Percentiles rank a stretch among this genome's conserved stretches.
phyloP scores from a whole-genome alignment of 352 stramenopile species.

The Globisporangium takayamanum region DNA sequence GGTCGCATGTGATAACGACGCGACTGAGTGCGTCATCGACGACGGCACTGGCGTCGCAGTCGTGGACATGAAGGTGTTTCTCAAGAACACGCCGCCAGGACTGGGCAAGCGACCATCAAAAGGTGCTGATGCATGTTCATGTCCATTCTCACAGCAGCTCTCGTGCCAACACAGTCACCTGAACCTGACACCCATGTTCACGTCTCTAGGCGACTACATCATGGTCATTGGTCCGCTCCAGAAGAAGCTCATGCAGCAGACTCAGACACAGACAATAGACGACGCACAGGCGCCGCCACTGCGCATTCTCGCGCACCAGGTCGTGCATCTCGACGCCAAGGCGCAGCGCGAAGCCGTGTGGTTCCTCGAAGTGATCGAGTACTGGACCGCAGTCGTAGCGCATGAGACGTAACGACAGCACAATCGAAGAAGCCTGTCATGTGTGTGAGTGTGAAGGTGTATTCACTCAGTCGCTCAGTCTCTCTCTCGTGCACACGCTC shows the following conservation, averaged over 20 bases:
- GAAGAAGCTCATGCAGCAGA: slow-evolving; percentile 21
- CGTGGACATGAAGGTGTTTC: slow-evolving; percentile 56
- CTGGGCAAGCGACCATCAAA: slow-evolving; percentile 29
- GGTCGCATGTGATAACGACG: slow-evolving; percentile 26
- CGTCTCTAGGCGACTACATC: slow-evolving; percentile 47
- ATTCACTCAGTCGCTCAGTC: no score
- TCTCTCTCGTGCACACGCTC: no score
- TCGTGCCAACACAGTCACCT: not conserved
- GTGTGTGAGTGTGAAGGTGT: no score
- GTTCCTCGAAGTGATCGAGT: slow-evolving; percentile 71
- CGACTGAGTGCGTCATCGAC: slow-evolving; percentile 46
- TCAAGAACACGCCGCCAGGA: slow-evolving; percentile 50
- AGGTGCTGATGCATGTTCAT: slow-evolving; percentile 19
- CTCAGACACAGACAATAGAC: slow-evolving; percentile 5
- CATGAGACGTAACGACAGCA: not conserved
- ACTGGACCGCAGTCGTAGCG: slow-evolving; percentile 43
- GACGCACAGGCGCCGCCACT: slow-evolving; percentile 6
- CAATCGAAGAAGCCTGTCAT: no score
- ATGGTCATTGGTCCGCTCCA: slow-evolving; percentile 73
- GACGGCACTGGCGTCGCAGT: slow-evolving; percentile 62
- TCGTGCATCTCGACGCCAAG: slow-evolving; percentile 50
- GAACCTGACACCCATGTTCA: not conserved
- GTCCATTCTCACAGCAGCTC: not conserved
- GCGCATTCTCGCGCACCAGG: slow-evolving; percentile 47
- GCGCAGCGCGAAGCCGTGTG: slow-evolving; percentile 55